Base-by-base conservation (phyloP, 208 protist genomes). In the Leishmania amazonensis region DNA sequence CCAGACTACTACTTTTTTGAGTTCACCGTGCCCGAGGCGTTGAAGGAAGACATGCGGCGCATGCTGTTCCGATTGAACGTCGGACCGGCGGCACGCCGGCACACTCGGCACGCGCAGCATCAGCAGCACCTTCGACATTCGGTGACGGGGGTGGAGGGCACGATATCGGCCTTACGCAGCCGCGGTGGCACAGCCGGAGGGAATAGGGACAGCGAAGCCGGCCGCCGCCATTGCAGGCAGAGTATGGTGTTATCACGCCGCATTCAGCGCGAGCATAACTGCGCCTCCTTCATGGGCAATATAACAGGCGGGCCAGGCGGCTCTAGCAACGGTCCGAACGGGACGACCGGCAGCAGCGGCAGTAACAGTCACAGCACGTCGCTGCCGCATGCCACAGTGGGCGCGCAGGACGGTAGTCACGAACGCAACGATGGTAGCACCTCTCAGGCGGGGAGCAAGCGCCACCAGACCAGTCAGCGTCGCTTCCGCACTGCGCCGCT, bases 1-100 rank as follows among this genome's bases (percentile, higher is more conserved):
- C 81, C 84, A 38, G 80, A 73, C 68, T 95, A 95, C 89, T 76
- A 78, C 76, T 93, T 87, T 83, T 89, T 91, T 35, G 79, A 91
- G 65, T 65, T 45, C 28, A 81, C 85, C 24, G 84, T 89, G 53
- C 87, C 88, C 21, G 85, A 90, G 82, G 83, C 87, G 53, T 79
- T 90, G 42, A 88, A 88, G 80, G 49, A 89, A 53, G 85, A 90
- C 40, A 84, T 94, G 83, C 83, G 84, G 21, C 82, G 81, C 17
- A 60, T 89, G 31, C 81, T 86, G 19, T 64, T 89, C 35, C 81
- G 81, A 28, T 67, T 81, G 35, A 72, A 73, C 78, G 68, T 88
- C 47, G 75, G 68, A 24, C 42, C 24, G n/a, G 31, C 40, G 11
- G 35, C 64, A 31, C 65, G 71, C 57, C 72, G 78, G 17, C 78